These are phyloP conservation scores for Daldinia loculata DNA, from an alignment of 495 filamentous ascomycete genomes.

Conservation along the genomic window DNA sequence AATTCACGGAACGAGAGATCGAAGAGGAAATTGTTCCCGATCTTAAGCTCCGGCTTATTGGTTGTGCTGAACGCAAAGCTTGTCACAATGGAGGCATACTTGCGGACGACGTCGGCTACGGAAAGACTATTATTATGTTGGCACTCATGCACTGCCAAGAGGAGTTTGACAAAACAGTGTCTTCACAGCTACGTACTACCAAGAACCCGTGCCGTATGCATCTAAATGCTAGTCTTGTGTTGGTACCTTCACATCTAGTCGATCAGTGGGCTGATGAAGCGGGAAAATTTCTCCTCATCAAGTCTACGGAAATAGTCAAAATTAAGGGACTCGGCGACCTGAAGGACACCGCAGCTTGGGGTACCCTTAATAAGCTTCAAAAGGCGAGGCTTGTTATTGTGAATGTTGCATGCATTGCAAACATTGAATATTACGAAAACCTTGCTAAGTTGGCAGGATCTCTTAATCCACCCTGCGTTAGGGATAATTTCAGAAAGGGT, in stretches of 20 bases:
- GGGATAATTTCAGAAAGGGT: slow-evolving; percentile 4
- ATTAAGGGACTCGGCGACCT: slow-evolving; percentile 51
- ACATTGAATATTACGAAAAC: slow-evolving; percentile 48
- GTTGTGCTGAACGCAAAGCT: slow-evolving; percentile 60
- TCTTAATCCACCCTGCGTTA: slow-evolving; percentile 54
- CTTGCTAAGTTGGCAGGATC: slow-evolving; percentile 54
- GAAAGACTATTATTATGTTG: slow-evolving; percentile 80
- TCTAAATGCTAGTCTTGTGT: slow-evolving; percentile 72
- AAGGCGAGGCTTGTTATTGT: slow-evolving; percentile 67
- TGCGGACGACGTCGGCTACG: slow-evolving; percentile 81
- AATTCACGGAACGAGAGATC: slow-evolving; percentile 70
- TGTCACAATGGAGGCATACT: slow-evolving; percentile 72
- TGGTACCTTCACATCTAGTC: slow-evolving; percentile 70
- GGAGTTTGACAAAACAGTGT: slow-evolving; percentile 37
- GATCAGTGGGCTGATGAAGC: slow-evolving; percentile 74
- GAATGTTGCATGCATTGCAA: slow-evolving; percentile 53
- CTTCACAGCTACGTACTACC: background rate
- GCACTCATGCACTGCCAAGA: slow-evolving; percentile 67
- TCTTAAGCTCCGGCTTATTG: slow-evolving; percentile 70
- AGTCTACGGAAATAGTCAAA: slow-evolving; percentile 52
- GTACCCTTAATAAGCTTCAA: slow-evolving; percentile 51
- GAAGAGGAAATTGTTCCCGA: slow-evolving; percentile 70
- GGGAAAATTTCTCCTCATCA: slow-evolving; percentile 59
- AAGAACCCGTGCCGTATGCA: slow-evolving; percentile 36
- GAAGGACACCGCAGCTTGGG: slow-evolving; percentile 20